A percentile compares a stretch with the other conserved stretches of the same genome.
These are phyloP conservation scores for Batrachochytrium dendrobatidis DNA, from an alignment of 371 early-diverging fungal genomes.

Conservation along the genomic window DNA sequence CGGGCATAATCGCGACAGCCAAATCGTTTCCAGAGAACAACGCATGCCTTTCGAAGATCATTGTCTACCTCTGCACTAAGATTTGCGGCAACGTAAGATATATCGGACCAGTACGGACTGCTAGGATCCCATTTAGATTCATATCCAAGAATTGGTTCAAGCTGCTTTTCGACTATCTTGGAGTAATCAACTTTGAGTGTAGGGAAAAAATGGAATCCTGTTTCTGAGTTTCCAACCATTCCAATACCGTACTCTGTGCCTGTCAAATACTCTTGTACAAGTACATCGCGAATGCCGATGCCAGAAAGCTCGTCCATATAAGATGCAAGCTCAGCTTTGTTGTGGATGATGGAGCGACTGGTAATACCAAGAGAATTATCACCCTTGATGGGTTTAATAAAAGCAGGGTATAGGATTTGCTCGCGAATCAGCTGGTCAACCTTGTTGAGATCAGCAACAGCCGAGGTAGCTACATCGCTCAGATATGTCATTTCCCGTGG, in stretches of 20 bases:
- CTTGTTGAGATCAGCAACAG: conserved; percentile 12
- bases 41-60: conserved; percentile 25
- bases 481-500: conserved; percentile 38
- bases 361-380: conserved; percentile 54
- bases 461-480: conserved; percentile 15
- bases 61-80: conserved; percentile 12
- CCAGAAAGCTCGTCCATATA: conserved; percentile 31
- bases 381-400: conserved; percentile 48
- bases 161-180: conserved; percentile 28
- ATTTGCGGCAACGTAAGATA: conserved; percentile 30
- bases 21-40: conserved; percentile 43
- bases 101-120: conserved; percentile 46
- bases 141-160: conserved; percentile 47
- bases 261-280: conserved; percentile 46
- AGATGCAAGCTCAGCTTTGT: conserved; percentile 26
- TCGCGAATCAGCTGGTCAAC: conserved; percentile 21
- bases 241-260: conserved; percentile 49
- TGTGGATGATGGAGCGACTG: conserved; percentile 33
- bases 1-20: conserved; percentile 49
- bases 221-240: conserved; percentile 41
- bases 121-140: conserved; percentile 52
- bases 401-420: conserved; percentile 41
- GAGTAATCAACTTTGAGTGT: conserved; percentile 45
- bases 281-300: conserved; percentile 34
- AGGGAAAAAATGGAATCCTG: conserved; percentile 49